phyloP scores from a whole-genome alignment of 805 yeast species.

The Saturnispora besseyi region DNA sequence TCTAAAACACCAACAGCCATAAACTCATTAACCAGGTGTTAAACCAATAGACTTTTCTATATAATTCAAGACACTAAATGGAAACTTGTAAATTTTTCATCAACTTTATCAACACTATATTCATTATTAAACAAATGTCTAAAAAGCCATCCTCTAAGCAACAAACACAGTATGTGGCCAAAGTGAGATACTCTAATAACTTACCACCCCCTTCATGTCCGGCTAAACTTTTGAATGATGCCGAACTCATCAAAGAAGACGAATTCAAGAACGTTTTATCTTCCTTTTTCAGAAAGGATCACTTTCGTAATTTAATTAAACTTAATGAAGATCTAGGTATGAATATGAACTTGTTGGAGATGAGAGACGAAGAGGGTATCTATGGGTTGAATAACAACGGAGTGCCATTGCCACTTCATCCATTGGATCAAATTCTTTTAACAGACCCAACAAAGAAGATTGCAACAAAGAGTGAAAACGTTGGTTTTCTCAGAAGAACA shows the following conservation, averaged over 20 bases:
- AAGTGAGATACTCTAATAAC: conserved; percentile 73
- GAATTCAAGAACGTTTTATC: conserved; percentile 52
- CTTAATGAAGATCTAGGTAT: conserved; percentile 60
- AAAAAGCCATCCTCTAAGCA: conserved; percentile 5
- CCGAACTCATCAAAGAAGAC: conserved; percentile 26
- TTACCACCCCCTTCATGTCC: conserved; percentile 92
- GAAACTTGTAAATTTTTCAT: neutral
- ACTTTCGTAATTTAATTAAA: conserved; percentile 52
- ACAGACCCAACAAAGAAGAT: conserved; percentile 65
- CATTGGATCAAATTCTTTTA: conserved; percentile 66
- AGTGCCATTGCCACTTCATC: conserved; percentile 43
- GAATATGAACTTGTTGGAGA: conserved; percentile 60
- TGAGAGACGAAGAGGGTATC: conserved; percentile 39
- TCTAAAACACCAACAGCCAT: conserved; percentile 26
- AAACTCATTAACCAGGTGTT: neutral
- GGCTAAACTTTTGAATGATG: conserved; percentile 61
- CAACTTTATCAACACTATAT: neutral
- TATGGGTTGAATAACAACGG: conserved; percentile 15
- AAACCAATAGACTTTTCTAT: neutral
- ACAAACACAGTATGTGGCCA: conserved; percentile 48
- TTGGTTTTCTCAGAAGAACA: conserved; percentile 78
- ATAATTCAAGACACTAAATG: neutral
- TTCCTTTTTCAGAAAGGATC: conserved; percentile 65
- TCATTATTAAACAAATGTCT: neutral
- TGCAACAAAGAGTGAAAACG: conserved; percentile 28